Conservation (phyloP, 2,329 filamentous ascomycete genomes). For the Trematosphaeria pertusa region DNA sequence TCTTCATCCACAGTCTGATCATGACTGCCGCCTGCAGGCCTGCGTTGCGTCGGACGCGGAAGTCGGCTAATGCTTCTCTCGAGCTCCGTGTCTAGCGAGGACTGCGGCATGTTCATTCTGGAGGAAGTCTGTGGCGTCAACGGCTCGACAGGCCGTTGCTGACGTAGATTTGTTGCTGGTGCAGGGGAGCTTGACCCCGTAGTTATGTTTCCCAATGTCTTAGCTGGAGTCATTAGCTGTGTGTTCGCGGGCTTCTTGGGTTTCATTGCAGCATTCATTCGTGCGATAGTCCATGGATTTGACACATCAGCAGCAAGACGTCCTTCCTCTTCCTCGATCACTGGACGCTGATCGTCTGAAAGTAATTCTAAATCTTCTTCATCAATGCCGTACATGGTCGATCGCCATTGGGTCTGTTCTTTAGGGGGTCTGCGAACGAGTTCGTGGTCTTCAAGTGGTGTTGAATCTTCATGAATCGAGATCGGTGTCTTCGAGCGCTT, state of each 20-base stretch:
- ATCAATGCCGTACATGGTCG: conserved; percentile 49
- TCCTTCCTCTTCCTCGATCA: conserved; percentile 39
- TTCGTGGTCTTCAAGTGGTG: neutral
- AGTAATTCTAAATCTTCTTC: conserved; percentile 42
- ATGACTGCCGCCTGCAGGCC: neutral
- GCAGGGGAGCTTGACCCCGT: conserved; percentile 18
- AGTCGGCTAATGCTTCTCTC: conserved; percentile 17
- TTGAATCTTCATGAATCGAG: conserved; percentile 1
- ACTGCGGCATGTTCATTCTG: conserved; percentile 3
- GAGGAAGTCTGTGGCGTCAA: conserved; percentile 27
- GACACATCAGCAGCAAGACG: conserved; percentile 43
- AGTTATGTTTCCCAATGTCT: conserved; percentile 14
- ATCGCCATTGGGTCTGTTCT: conserved; percentile 35
- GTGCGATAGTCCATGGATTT: conserved; percentile 60
- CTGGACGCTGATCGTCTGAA: conserved; percentile 17
- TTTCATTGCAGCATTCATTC: conserved; percentile 50
- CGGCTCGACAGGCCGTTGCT: conserved; percentile 6
- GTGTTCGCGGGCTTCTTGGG: conserved; percentile 14
- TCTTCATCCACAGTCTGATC: neutral
- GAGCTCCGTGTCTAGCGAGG: conserved; percentile 11
- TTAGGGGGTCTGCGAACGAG: neutral
- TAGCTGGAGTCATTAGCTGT: conserved; percentile 36
- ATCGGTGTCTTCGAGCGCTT: neutral
- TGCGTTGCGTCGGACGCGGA: neutral
- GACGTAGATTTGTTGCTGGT: conserved; percentile 3